Percentiles rank a stretch among this genome's conserved stretches.
phyloP scores from a whole-genome alignment of 257 asterid species.

The Prunella vulgaris region DNA sequence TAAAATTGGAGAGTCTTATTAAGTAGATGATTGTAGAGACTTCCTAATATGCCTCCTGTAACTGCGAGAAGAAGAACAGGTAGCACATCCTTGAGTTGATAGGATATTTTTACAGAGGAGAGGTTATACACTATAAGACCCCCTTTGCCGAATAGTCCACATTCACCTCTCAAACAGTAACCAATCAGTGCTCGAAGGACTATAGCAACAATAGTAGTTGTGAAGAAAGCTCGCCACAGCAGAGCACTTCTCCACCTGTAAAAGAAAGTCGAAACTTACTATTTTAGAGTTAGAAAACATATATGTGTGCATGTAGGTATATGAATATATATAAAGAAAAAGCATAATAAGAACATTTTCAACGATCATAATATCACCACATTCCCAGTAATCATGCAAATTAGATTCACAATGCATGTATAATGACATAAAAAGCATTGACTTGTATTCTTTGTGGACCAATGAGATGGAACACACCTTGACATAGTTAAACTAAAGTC shows the following conservation, averaged over 20 bases:
- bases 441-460: background rate
- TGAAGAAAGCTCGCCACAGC: slow-evolving; percentile 80
- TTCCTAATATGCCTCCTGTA: slow-evolving; percentile 69
- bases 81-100: slow-evolving; percentile 70
- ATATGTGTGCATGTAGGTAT: background rate
- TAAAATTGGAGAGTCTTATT: slow-evolving; percentile 49
- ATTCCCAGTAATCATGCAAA: background rate
- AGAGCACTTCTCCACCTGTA: slow-evolving; percentile 90
- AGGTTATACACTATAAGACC: slow-evolving; percentile 80
- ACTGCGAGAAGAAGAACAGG: slow-evolving; percentile 65
- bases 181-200: slow-evolving; percentile 73
- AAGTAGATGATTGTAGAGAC: slow-evolving; percentile 58
- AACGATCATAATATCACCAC: background rate
- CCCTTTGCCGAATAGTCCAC: slow-evolving; percentile 90
- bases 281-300: background rate
- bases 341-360: background rate
- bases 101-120: slow-evolving; percentile 58
- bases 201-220: slow-evolving; percentile 75
- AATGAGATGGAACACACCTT: background rate
- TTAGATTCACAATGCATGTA: background rate
- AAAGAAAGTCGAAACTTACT: slow-evolving; percentile 15
- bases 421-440: background rate
- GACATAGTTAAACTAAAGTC: background rate
- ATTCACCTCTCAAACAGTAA: slow-evolving; percentile 68
- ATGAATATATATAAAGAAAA: background rate